Conservation (phyloP, 2,329 filamentous ascomycete species). For the Pyrenophora tritici-repentis region DNA sequence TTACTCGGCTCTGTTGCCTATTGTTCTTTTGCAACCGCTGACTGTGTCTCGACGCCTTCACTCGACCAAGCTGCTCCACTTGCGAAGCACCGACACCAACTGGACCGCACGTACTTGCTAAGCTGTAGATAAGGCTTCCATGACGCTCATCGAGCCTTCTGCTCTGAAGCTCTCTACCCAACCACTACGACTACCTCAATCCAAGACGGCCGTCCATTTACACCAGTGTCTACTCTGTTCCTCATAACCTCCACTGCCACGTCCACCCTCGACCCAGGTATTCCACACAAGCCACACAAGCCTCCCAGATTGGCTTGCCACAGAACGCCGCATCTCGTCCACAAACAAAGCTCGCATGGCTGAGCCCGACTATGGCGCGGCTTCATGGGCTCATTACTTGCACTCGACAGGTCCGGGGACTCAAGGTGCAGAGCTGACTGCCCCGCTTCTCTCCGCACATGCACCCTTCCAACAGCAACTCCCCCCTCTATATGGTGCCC, state of each 20-base stretch:
- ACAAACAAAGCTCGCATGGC: slow-evolving; percentile 29
- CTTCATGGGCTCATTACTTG: slow-evolving; percentile 24
- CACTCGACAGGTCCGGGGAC: slow-evolving; percentile 22
- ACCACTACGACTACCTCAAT: slow-evolving; percentile 10
- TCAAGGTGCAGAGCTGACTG: slow-evolving; percentile 26
- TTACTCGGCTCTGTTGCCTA: slow-evolving; percentile 9
- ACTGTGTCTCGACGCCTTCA: slow-evolving; percentile 1
- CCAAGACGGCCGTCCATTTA: not conserved
- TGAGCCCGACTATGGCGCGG: slow-evolving; percentile 28
- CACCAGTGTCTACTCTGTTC: not conserved
- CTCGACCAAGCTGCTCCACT: slow-evolving; percentile 11
- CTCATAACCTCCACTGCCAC: not conserved
- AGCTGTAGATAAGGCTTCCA: slow-evolving; percentile 25
- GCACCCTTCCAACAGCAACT: slow-evolving; percentile 20
- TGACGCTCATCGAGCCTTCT: slow-evolving; percentile 16
- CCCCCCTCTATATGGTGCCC: slow-evolving; percentile 15
- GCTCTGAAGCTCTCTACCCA: slow-evolving; percentile 5
- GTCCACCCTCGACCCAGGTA: not conserved
- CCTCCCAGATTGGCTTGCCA: not conserved
- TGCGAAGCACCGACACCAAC: slow-evolving; percentile 26
- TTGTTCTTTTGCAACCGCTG: slow-evolving; percentile 8
- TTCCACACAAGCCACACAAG: slow-evolving; percentile 1
- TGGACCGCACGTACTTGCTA: slow-evolving; percentile 19
- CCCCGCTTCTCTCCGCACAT: slow-evolving; percentile 23
- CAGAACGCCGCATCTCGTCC: not conserved